These are phyloP conservation scores for Phytophthora fragariaefolia DNA, from an alignment of 352 stramenopile species.

Conservation along the genomic window DNA sequence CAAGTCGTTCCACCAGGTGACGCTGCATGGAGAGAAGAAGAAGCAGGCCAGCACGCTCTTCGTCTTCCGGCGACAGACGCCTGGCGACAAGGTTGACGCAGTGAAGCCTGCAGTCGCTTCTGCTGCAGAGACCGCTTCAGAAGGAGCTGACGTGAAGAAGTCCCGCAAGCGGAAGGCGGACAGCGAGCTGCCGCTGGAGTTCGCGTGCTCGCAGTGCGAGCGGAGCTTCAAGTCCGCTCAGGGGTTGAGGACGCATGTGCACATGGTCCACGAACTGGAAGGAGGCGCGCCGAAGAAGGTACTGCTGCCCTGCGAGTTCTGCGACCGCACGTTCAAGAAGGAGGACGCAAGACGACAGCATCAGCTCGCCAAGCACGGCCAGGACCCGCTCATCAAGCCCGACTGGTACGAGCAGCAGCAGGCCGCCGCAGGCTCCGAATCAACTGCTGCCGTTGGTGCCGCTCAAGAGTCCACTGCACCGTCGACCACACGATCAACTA, in stretches of 20 bases:
- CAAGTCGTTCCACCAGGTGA: constrained; percentile 84
- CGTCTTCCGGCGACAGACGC: constrained; percentile 43
- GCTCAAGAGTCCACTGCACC: neutral
- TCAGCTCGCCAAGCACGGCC: constrained; percentile 80
- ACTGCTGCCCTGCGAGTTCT: constrained; percentile 49
- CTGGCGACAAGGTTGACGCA: neutral
- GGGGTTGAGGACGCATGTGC: constrained; percentile 76
- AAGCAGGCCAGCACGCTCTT: constrained; percentile 76
- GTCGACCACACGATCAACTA: neutral
- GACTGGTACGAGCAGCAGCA: constrained; percentile 74
- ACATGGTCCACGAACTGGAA: constrained; percentile 87
- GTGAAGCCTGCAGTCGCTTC: neutral
- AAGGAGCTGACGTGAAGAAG: neutral
- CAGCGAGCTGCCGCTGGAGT: constrained; percentile 30
- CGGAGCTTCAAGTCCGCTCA: constrained; percentile 77
- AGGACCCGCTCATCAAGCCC: constrained; percentile 75
- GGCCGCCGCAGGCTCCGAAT: neutral
- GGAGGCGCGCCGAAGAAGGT: constrained; percentile 19
- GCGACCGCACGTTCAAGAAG: constrained; percentile 75
- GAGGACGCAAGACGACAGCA: constrained; percentile 80
- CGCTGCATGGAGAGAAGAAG: constrained; percentile 71
- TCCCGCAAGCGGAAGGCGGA: constrained; percentile 53
- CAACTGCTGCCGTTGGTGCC: neutral
- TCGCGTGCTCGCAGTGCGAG: constrained; percentile 60
- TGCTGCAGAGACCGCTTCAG: neutral